Evolutionary conservation across 805 yeast genomes (phyloP).

Genomic region (Kodamaea fukazawae): DNA sequence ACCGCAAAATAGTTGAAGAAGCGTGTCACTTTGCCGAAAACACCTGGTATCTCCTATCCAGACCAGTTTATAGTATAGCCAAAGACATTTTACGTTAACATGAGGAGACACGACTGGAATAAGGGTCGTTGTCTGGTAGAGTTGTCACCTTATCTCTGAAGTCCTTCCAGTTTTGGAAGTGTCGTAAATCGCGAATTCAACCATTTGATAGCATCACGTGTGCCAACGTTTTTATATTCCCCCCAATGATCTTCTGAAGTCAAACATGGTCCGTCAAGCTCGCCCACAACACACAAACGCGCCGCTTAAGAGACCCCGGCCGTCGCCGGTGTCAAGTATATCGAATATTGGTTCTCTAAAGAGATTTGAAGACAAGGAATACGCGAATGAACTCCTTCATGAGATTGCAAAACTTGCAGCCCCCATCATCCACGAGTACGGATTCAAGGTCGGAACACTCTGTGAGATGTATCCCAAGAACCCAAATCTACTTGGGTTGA

Average conservation of each 20-base stretch:
- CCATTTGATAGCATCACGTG: slow-evolving; percentile 6
- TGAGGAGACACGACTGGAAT: too few species aligned
- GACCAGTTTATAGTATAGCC: too few species aligned
- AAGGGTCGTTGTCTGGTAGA: too few species aligned
- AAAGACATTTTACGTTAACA: too few species aligned
- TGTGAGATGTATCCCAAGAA: slow-evolving; percentile 82
- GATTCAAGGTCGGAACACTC: slow-evolving; percentile 62
- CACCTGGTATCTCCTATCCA: too few species aligned
- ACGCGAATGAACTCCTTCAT: slow-evolving; percentile 53
- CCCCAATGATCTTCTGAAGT: slow-evolving; percentile 4
- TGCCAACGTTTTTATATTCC: neutral
- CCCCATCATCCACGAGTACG: slow-evolving; percentile 70
- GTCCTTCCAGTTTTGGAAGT: too few species aligned
- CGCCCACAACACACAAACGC: slow-evolving; percentile 1
- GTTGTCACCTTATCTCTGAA: too few species aligned
- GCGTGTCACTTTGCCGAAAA: too few species aligned
- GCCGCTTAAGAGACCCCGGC: slow-evolving; percentile 15
- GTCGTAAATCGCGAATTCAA: slow-evolving; percentile 1
- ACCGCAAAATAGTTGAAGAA: too few species aligned
- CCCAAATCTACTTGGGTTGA: slow-evolving; percentile 67
- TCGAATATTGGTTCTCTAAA: slow-evolving; percentile 38
- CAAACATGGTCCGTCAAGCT: slow-evolving; percentile 11
- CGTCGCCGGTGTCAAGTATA: slow-evolving; percentile 38
- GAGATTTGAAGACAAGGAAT: slow-evolving; percentile 33
- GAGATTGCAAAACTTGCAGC: slow-evolving; percentile 69